Evolutionary conservation across 2,329 filamentous ascomycete species (phyloP), one percentile per base, ranked within the genome.

Genomic region (Grosmannia clavigera): DNA sequence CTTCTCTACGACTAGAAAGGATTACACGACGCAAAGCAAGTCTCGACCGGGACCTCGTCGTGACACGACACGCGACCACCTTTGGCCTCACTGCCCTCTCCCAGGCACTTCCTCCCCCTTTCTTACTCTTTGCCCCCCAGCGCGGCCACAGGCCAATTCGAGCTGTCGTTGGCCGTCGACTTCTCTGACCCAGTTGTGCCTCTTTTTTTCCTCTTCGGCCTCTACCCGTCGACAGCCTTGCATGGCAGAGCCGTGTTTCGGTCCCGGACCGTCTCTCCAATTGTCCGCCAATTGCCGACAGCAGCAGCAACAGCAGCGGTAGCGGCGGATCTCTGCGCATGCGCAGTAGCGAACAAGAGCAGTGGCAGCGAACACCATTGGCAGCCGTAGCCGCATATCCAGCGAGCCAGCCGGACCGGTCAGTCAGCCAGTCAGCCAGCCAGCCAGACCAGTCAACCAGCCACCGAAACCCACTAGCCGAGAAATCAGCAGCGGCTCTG

Each of bases 221-320:
- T 43, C 33, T 46, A 22, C 6, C 38, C 31, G 27, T 53, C 46
- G 25, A 12, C 48, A 35, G 54, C 53, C 55, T 57, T 60, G 54
- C 40, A 60, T 60, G 54, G 59, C 59, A 48, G 33, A 31, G 46
- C 48, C 55, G 59, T 33, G 19, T 55, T 40, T 35, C 51, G 52
- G 58, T 50, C 53, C 50, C 50, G 35, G 57, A 46, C 57, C 57
- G 50, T 51, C n/a, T 51, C 19, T 16, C 25, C 22, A 29, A 51
- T 29, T 27, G 48, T 3, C 43, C 43, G 19, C 43, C 7, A 19
- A 19, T 46, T 19, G 16, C 6, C 43, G 7, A 9, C 14, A 19
- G 43, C 43, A 51, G 25, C 48, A 27, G 25, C 25, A 50, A 10
- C 46, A 11, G 46, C 46, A 48, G 46, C n/a, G 22, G 46, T 2